Base-by-base conservation (phyloP, 805 yeast genomes). In the Zygosaccharomyces rouxii region DNA sequence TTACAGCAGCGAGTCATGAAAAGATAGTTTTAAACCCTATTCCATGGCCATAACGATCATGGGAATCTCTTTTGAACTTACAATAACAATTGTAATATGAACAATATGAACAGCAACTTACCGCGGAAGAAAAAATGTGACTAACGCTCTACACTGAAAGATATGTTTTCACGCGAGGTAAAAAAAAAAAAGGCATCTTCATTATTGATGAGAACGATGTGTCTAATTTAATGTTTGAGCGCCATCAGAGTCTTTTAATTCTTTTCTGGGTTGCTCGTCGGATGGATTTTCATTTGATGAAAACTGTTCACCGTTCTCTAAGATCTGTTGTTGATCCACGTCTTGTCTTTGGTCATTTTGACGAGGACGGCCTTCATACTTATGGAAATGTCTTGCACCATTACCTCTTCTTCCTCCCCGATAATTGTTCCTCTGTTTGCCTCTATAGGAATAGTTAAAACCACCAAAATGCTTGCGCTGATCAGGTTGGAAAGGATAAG, bases 371-470 rank as follows among this genome's bases (percentile, higher is more conserved):
- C 10, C 19, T 1, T 19, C 18, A 18, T 41, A 29, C 29, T 31
- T 35, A 14, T 23, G 26, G 21, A 35, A 38, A 16, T 21, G n/a
- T 22, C 44, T 38, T 22, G 19, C 18, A 4, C 35, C 26, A 22
- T 48, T 38, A 11, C 51, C 51, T n/a, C 53, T 50, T 47, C 54
- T 48, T 19, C 42, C 38, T 13, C 50, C 53, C 21, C 49, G 23
- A 19, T 41, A 35, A 14, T 42, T 52, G 35, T 43, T 46, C 46
- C 70, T 52, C 40, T 54, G 55, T 16, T 64, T 50, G 7, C 69
- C 63, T 45, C 66, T 52, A 19, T 42, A 43, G 25, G 35, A 30
- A 13, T 35, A 39, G 18, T 43, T 48, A 10, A 41, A 37, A 13
- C 45, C 47, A 38, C 38, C 44, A n/a, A 39, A 19, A 30, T 38